phyloP scores from a whole-genome alignment of 1,139 yeast species.

The Tardiomyces depauwii region DNA sequence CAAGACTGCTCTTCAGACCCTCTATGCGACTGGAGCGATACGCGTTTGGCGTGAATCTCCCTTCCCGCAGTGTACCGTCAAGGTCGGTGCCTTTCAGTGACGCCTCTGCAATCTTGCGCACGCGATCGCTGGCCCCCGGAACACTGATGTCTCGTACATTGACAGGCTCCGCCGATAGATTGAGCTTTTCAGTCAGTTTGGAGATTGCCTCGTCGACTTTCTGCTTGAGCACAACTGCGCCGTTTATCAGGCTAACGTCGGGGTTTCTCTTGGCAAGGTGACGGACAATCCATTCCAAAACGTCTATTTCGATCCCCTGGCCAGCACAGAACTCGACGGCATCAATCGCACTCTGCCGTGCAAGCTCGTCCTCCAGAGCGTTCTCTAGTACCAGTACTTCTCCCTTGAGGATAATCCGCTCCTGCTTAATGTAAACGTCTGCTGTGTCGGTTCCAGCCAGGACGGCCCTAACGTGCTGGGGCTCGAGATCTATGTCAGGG shows the following conservation, averaged over 20 bases:
- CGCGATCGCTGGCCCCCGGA: not conserved
- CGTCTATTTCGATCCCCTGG: not conserved
- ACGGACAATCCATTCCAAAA: not conserved
- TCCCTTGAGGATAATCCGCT: conserved; percentile 3
- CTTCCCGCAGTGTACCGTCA: conserved; percentile 7
- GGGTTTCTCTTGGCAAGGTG: not conserved
- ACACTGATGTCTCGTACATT: not conserved
- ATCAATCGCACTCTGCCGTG: not conserved
- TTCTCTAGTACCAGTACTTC: not conserved
- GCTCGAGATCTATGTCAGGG: conserved; percentile 8
- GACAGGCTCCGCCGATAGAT: not conserved
- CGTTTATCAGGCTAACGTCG: not conserved
- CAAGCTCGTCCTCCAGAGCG: not conserved
- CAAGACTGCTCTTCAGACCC: not conserved
- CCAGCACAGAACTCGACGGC: not conserved
- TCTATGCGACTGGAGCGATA: conserved; percentile 3
- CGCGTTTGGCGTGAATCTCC: conserved; percentile 8
- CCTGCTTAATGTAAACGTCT: conserved; percentile 5
- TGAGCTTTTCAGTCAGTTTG: not conserved
- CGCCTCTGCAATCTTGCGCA: not conserved
- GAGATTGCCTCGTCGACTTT: not conserved
- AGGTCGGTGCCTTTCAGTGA: conserved; percentile 4
- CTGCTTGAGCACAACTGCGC: not conserved
- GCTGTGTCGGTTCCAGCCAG: conserved; percentile 1
- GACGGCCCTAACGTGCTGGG: conserved; percentile 2